Evolutionary conservation across 192 early-diverging fungal species (phyloP), one percentile per base, ranked within the genome.

Genomic region (Coemansia sp.): DNA sequence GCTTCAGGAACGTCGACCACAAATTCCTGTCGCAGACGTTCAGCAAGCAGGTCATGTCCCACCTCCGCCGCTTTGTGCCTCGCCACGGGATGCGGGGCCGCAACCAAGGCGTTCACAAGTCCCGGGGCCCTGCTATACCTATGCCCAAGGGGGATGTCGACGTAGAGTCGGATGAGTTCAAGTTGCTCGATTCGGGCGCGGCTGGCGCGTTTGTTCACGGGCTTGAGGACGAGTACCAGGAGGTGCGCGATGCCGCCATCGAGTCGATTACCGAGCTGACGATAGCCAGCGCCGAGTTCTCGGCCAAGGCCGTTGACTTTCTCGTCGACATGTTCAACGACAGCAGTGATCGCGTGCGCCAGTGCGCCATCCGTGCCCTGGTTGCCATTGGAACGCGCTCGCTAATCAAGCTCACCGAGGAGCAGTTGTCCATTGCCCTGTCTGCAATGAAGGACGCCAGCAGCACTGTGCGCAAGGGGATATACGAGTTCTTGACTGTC

Each of bases 241-340:
- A 83, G 18, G 93, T 98, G 26, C 75, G 93, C 34, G 80, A 82
- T 41, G 87, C 91, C 5, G 78, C 92, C 8, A 90, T 96, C 23
- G 89, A 86, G 47, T 88, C 91, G 3, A 85, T 94, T 19, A 71
- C 84, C 26, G 84, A 86, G 65, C 74, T 92, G 7, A 83, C 83
- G 49, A 56, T 86, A 31, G 75, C 77, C n/a, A 85, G 81, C 40
- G 62, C 64, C 3, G 72, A 77, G 46, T 89, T 96, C 64, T 78
- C 87, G 0, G 55, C 72, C 12, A 76, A 79, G n/a, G 84, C 91
- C 0, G 64, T 91, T 0, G 86, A 88, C 38, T 89, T 82, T 42
- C 75, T 96, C 23, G 85, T 94, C 47, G 94, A 96, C 45, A 98
- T 98, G 89, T 92, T 98, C 51, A 94, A 96, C 67, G 95, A 98